These are phyloP conservation scores for Candida cerambycidarum DNA, from an alignment of 805 yeast species.

Conservation along the genomic window DNA sequence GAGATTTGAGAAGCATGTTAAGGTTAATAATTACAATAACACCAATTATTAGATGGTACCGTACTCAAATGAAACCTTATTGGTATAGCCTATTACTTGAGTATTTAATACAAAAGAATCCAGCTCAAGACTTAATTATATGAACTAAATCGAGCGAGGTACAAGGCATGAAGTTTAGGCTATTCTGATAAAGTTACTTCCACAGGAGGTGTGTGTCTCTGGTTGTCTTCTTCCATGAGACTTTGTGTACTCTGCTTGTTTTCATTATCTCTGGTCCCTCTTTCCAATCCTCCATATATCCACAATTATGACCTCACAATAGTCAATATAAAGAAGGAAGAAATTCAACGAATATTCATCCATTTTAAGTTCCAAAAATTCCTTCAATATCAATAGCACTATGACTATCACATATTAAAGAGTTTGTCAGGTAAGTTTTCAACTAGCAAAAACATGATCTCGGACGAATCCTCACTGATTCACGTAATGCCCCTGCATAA, in stretches of 20 bases:
- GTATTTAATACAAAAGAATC: slow-evolving; percentile 23
- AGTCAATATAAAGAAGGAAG: neutral
- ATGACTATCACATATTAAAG: slow-evolving; percentile 41
- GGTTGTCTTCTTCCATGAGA: no score
- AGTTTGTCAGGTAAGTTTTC: slow-evolving; percentile 98
- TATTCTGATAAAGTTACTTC: no score
- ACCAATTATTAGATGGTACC: slow-evolving; percentile 42
- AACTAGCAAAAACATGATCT: slow-evolving; percentile 99
- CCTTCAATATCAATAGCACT: slow-evolving; percentile 58
- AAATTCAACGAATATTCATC: slow-evolving; percentile 4
- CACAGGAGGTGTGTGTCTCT: no score
- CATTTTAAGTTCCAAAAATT: slow-evolving; percentile 61
- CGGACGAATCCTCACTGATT: slow-evolving; percentile 99
- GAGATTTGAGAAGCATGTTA: slow-evolving; percentile 22
- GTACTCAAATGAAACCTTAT: slow-evolving; percentile 47
- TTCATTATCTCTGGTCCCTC: no score
- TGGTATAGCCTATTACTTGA: slow-evolving; percentile 42
- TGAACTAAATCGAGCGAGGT: slow-evolving; percentile 47
- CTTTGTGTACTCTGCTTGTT: no score
- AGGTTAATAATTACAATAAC: slow-evolving; percentile 48
- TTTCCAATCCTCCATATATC: no score
- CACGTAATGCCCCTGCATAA: slow-evolving; percentile 99
- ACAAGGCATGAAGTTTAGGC: slow-evolving; percentile 33
- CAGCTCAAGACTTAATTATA: slow-evolving; percentile 45
- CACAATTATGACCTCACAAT: slow-evolving; percentile 3